A percentile compares a stretch with the other conserved stretches of the same genome.
Conservation (phyloP, 2,329 filamentous ascomycete species). For the Fusarium sp. region DNA sequence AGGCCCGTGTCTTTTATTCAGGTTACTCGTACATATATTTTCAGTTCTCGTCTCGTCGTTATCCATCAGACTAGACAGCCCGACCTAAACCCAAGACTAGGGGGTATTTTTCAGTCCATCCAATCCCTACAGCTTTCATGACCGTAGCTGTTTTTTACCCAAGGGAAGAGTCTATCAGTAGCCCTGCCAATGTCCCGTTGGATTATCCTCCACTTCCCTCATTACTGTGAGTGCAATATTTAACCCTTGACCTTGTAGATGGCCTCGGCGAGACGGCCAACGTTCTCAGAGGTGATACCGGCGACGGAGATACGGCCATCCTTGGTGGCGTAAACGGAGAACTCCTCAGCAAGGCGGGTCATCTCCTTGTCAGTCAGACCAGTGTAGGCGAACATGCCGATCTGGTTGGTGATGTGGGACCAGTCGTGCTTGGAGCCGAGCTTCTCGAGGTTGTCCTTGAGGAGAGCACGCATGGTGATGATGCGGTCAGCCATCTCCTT, state of each 20-base stretch:
- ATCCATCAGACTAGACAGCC: conserved; percentile 21
- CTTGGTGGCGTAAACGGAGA: conserved; percentile 97
- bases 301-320: conserved; percentile 89
- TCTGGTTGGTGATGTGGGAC: conserved; percentile 98
- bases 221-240: conserved; percentile 15
- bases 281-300: conserved; percentile 84
- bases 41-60: conserved; percentile 37
- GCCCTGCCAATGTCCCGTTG: not conserved
- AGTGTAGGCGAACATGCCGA: conserved; percentile 99
- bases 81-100: conserved; percentile 36
- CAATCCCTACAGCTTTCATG: conserved; percentile 31
- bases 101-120: conserved; percentile 42
- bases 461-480: conserved; percentile 95
- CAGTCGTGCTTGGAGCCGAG: conserved; percentile 97
- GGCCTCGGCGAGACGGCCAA: conserved; percentile 82
- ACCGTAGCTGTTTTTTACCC: conserved; percentile 30
- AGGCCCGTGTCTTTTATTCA: conserved; percentile 28
- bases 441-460: conserved; percentile 95
- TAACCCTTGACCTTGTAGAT: conserved; percentile 87
- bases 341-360: conserved; percentile 90
- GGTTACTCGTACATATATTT: conserved; percentile 42
- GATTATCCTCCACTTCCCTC: conserved; percentile 2
- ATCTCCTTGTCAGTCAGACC: conserved; percentile 92
- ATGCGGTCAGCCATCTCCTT: conserved; percentile 99
- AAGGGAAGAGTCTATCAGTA: conserved; percentile 5